Base-by-base conservation (phyloP, 192 early-diverging fungal species). In the Backusella sp. region DNA sequence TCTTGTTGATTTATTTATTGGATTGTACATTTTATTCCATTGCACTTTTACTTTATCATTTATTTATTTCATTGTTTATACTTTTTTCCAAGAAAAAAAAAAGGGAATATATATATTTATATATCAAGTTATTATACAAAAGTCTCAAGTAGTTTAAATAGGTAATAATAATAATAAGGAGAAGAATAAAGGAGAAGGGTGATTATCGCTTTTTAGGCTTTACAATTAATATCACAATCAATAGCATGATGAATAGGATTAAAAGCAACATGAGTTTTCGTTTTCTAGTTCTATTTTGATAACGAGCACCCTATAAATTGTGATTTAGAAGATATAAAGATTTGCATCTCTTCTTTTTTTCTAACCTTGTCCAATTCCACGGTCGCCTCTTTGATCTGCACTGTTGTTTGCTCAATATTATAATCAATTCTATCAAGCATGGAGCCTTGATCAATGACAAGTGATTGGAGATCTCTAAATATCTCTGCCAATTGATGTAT, bases 401-500 rank as follows among this genome's bases (percentile, higher is more conserved):
- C 86, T 19, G 80, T 88, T 9, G 92, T 91, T 73, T 93, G 91
- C 76, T 98, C 98, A 72, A 99, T 91, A 78, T 99, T 98, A 82
- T 92, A 99, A 82, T 99, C 98, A 73, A 99, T 98, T 34, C 98
- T 89, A 84, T 99, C 98, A 28, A 99, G 86, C 73, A 99, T 80
- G 6, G 98, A 95, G 17, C 98, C 98, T 81, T 99, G 98, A 82
- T 98, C 98, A 76, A 99, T 96, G 23, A 99, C 92, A 91, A 99
- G 94, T 28, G 93, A 90, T 79, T 99, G 95, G 77, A 98, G 87
- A 76, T 97, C 96, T 72, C 90, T 89, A 83, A 99, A 99, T 15
- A 99, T 92, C 44, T 94, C 92, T 3, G 96, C 96, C 68, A 99
- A 84, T 28, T 93, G 90, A 37, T 91, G 84, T 70, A 99, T 97